phyloP scores from a whole-genome alignment of 2,329 filamentous ascomycete genomes.

The Exutisphaerella laricina region DNA sequence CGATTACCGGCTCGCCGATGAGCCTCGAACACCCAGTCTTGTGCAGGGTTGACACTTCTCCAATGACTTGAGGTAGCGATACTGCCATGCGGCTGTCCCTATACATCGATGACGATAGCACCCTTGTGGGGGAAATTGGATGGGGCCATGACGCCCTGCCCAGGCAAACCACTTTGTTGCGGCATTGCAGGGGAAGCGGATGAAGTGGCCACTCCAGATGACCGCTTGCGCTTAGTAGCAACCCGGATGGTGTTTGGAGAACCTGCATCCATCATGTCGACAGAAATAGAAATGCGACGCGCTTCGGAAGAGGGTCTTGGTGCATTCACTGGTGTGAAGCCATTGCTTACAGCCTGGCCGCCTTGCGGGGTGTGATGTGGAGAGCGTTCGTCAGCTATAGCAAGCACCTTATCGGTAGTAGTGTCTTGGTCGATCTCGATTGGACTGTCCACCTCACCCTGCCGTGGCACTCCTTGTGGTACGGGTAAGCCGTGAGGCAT shows the following conservation, averaged over 20 bases:
- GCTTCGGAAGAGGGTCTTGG: not conserved
- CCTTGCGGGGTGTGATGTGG: not conserved
- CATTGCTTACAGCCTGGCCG: not conserved
- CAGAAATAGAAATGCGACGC: slow-evolving; percentile 1
- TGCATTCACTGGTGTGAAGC: slow-evolving; percentile 8
- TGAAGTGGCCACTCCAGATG: not conserved
- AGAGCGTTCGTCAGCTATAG: no score
- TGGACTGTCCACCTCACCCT: slow-evolving; percentile 4
- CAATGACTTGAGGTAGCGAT: no score
- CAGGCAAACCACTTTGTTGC: not conserved
- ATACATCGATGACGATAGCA: slow-evolving; percentile 7
- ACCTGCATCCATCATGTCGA: not conserved
- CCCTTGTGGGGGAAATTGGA: slow-evolving; percentile 7
- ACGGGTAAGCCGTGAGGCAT: not conserved
- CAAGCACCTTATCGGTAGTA: not conserved
- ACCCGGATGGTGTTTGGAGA: slow-evolving; percentile 12
- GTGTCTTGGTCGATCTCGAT: slow-evolving; percentile 7
- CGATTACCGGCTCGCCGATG: no score
- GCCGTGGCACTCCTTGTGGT: not conserved
- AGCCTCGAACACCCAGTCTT: no score
- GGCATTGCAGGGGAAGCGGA: slow-evolving; percentile 7
- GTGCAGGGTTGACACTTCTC: no score
- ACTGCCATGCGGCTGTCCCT: no score
- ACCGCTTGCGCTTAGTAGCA: slow-evolving; percentile 4
- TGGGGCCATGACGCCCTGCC: slow-evolving; percentile 2